These are phyloP conservation scores for Dioscorea alata DNA, from an alignment of 106 monocot genomes.

Conservation along the genomic window DNA sequence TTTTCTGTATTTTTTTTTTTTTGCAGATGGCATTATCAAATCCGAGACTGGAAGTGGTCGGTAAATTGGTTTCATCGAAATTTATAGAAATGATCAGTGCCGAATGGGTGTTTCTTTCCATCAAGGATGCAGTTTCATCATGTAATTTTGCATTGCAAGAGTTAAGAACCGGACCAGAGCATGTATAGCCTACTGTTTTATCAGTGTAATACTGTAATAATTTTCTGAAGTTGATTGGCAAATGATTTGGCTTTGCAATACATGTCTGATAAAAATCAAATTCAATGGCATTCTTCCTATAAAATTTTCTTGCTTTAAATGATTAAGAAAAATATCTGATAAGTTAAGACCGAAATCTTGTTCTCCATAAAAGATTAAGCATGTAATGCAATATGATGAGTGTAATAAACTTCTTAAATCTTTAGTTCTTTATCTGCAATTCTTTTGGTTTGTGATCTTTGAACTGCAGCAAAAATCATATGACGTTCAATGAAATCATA, in stretches of 20 bases:
- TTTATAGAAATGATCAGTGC: constrained; percentile 24
- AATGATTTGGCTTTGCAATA: background rate
- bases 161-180: background rate
- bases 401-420: too few relatives aligned
- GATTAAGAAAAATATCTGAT: too few relatives aligned
- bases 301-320: too few relatives aligned
- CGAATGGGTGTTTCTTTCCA: constrained; percentile 48
- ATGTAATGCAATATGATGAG: too few relatives aligned
- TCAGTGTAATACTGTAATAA: background rate
- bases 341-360: too few relatives aligned
- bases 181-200: background rate
- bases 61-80: constrained; percentile 38
- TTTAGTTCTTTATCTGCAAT: too few relatives aligned
- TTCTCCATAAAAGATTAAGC: too few relatives aligned
- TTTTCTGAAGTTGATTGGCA: background rate
- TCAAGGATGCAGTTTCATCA: constrained; percentile 39
- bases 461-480: background rate
- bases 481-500: background rate
- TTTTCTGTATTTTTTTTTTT: background rate
- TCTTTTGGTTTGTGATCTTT: too few relatives aligned
- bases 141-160: constrained; percentile 26
- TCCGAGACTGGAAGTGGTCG: constrained; percentile 29
- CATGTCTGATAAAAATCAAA: background rate
- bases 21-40: constrained; percentile 41
- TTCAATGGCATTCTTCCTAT: too few relatives aligned